A percentile compares a stretch with the other conserved stretches of the same genome.
phyloP scores from a whole-genome alignment of 176 grass and related monocot genomes.

The Tillandsia leiboldiana region DNA sequence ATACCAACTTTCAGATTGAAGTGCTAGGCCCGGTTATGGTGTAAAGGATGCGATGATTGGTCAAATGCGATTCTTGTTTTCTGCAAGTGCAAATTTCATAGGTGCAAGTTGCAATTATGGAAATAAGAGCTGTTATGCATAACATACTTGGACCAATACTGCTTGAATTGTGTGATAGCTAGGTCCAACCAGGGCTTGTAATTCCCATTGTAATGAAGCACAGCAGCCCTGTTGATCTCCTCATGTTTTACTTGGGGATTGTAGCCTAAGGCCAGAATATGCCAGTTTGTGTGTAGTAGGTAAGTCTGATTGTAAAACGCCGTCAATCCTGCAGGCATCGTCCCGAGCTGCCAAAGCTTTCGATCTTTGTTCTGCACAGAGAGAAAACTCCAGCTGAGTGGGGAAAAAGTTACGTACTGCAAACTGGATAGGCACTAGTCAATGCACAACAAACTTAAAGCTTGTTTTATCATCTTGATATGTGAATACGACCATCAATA shows the following conservation, averaged over 20 bases:
- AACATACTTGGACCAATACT: constrained; percentile 8
- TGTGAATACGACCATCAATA: too few species aligned
- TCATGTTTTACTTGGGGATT: neutral
- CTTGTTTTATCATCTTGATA: too few species aligned
- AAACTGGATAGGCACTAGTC: neutral
- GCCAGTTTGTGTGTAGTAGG: neutral
- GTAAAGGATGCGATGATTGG: too few species aligned
- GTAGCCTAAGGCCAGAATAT: constrained; percentile 7
- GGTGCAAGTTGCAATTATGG: neutral
- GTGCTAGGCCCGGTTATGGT: too few species aligned
- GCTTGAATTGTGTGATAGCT: neutral
- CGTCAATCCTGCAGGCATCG: neutral
- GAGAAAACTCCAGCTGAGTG: neutral
- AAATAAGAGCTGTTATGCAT: neutral
- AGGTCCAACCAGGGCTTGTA: constrained; percentile 5
- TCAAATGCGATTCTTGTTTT: neutral
- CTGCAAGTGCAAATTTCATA: neutral
- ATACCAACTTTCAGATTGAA: too few species aligned
- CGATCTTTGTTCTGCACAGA: constrained; percentile 8
- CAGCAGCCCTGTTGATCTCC: neutral
- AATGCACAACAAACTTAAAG: neutral
- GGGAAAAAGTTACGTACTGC: neutral
- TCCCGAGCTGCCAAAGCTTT: constrained; percentile 12
- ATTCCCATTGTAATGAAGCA: constrained; percentile 10
- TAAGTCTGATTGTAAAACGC: constrained; percentile 9